Base-by-base conservation (phyloP, 371 early-diverging fungal genomes). In the Mucor irregularis region DNA sequence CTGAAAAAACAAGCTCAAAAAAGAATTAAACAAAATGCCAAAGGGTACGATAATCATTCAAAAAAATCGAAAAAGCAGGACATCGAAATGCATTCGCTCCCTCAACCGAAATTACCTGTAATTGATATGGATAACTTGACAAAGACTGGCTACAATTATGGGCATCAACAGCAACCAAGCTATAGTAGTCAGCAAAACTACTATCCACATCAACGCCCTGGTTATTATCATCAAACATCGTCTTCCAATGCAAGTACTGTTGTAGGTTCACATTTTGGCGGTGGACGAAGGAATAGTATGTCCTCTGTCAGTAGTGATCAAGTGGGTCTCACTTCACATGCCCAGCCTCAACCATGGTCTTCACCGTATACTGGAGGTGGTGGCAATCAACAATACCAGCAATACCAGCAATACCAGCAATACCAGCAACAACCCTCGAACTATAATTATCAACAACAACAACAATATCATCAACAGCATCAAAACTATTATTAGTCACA, bases 1-100 rank as follows among this genome's bases (percentile, higher is more conserved):
- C 30, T 71, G 5, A 64, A 49, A 46, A 71, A 71, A 37, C 71
- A 71, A 39, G 67, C 71, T 22, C 49, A 39, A 10, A 56, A 53
- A 17, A 50, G 69, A 45, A 55, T 65, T n/a, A 59, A 62, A 28
- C 58, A 59, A 14, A 48, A 49, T n/a, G 42, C 26, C 45, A 48
- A 24, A 30, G 51, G n/a, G 30, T 30, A 6, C 13, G 30, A 49
- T 13, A 48, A 61, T 9, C 37, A 48, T 9, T 25, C 29, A 31
- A n/a, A 40, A 44, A 26, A 55, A 54, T 37, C 34, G 16, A 50
- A 55, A 3, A 58, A 62, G 16, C 40, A 62, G 3, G 58, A 48
- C 16, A 59, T 62, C 5, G 64, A 64, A 25, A 64, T 64, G 64
- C 37, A 43, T 10, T 49, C 54, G 10, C 43, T 60, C 19, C 57